Base-by-base conservation (phyloP, 129 eudicot genomes). In the Lactuca saligna region DNA sequence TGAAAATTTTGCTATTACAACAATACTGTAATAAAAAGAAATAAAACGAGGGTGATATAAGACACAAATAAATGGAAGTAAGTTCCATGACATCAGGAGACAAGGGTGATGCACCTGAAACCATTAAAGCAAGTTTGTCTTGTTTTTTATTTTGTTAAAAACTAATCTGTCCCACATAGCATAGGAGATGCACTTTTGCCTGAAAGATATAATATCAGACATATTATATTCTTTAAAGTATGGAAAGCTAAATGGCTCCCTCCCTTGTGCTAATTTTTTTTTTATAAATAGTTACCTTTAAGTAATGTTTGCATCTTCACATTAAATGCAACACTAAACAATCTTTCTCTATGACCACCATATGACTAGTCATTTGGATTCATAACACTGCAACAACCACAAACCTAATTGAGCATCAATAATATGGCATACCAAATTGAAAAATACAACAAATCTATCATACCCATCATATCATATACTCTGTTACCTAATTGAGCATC, bases 11-110 rank as follows among this genome's bases (percentile, higher is more conserved):
- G 29, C 29, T 25, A 25, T 25, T 25, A 25, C 29, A 25, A 25
- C 29, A 25, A 25, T 25, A 25, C 29, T 25, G 29, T 25, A 25
- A 25, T 25, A 25, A 25, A 25, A 25, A 25, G 29, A 25, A 25
- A 25, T 25, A 2, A 25, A 25, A 25, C 29, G 1, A 25, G 29
- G 29, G 29, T 25, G 29, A 25, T 25, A 25, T 25, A 25, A 25
- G 29, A 25, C 29, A 25, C 29, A 25, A 25, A 25, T 25, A 25
- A 25, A 25, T 25, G 29, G 2, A 25, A 25, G 29, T 25, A 75
- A 89, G 86, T 69, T 86, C 94, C 94, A 89, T 77, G 54, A 89
- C 90, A 80, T 89, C 94, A 54, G 93, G 73, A 65, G 96, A 89
- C 78, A 89, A 70, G 10, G 94, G 94, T 56, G 96, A 89, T 54